These are phyloP conservation scores for Turritis glabra DNA, from an alignment of 345 rosid species.

Conservation along the genomic window DNA sequence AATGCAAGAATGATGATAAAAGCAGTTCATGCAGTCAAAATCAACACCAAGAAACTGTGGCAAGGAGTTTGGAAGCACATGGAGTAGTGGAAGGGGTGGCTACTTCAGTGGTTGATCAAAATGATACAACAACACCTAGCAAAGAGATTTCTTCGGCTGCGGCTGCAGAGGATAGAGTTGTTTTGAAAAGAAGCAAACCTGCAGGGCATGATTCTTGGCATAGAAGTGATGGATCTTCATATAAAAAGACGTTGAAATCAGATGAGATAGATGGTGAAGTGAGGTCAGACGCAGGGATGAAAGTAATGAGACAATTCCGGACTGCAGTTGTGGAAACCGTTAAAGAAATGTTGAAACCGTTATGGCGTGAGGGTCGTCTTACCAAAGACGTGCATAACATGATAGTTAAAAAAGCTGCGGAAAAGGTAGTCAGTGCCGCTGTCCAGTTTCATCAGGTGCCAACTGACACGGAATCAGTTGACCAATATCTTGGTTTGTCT, in stretches of 20 bases:
- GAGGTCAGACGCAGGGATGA: slow-evolving; percentile 51
- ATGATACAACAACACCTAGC: slow-evolving; percentile 39
- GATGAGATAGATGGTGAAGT: slow-evolving; percentile 49
- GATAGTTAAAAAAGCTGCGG: slow-evolving; percentile 71
- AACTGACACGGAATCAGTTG: slow-evolving; percentile 45
- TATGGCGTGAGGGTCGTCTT: slow-evolving; percentile 83
- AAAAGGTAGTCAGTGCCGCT: slow-evolving; percentile 63
- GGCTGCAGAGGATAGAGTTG: slow-evolving; percentile 42
- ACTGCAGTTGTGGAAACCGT: slow-evolving; percentile 61
- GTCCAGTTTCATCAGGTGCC: slow-evolving; percentile 68
- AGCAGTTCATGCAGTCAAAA: slow-evolving; percentile 46
- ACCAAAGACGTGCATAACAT: slow-evolving; percentile 79
- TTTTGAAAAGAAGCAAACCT: slow-evolving; percentile 39
- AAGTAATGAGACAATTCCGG: slow-evolving; percentile 59
- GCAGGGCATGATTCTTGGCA: slow-evolving; percentile 42
- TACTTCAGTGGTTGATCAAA: slow-evolving; percentile 51
- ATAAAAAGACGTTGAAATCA: slow-evolving; percentile 41
- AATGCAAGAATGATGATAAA: slow-evolving; percentile 48
- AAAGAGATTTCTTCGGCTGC: slow-evolving; percentile 52
- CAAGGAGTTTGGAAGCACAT: slow-evolving; percentile 35
- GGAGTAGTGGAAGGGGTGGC: slow-evolving; percentile 48
- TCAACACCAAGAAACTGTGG: slow-evolving; percentile 42
- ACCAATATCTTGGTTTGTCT: slow-evolving; percentile 62
- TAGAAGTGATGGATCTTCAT: slow-evolving; percentile 47
- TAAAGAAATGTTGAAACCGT: slow-evolving; percentile 75